Evolutionary conservation across 2,329 filamentous ascomycete genomes (phyloP), one percentile per base, ranked within the genome.

Genomic region (Scytalidium sp.): DNA sequence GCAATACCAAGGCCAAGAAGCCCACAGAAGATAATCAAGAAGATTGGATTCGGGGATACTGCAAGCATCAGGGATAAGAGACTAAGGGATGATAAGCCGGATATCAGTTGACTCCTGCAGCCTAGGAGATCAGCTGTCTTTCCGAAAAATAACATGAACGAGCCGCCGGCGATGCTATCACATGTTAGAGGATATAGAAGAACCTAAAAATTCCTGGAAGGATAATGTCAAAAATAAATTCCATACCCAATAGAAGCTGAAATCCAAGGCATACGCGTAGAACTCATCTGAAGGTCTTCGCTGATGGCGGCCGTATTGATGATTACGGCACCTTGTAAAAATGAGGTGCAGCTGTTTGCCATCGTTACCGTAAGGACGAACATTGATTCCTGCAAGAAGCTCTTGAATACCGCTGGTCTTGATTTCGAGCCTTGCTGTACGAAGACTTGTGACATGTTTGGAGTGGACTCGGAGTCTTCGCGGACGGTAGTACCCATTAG

Each of bases 241-340:
- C 32, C 27, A 67, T 67, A 79, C 69, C 79, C 79, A 36, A 79
- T 74, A n/a, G 83, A 76, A 7, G 83, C 83, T 43, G 74, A 75
- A 52, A 87, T 82, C 84, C 84, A 88, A 1, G 83, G 84, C 20
- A 88, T 79, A 59, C 88, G 75, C 1, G 82, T 79, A 43, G 79
- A 80, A 2, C 76, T 80, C 83, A 88, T 87, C 42, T 71, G 61
- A 47, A 87, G 63, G 51, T 84, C 79, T n/a, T 65, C 62, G 1
- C 78, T 81, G 41, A 86, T 83, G 41, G 78, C 78, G 0, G 78
- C 78, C 1, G 81, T 83, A 52, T 85, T 81, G 51, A 86, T 83
- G 2, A 83, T 75, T 3, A 80, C 75, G 3, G 76, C 72, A 11
- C 84, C 84, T 7, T 72, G 71, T 22, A 84, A 69, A 56, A 88